phyloP scores from a whole-genome alignment of 352 stramenopile genomes.

The Globisporangium cystogenes region DNA sequence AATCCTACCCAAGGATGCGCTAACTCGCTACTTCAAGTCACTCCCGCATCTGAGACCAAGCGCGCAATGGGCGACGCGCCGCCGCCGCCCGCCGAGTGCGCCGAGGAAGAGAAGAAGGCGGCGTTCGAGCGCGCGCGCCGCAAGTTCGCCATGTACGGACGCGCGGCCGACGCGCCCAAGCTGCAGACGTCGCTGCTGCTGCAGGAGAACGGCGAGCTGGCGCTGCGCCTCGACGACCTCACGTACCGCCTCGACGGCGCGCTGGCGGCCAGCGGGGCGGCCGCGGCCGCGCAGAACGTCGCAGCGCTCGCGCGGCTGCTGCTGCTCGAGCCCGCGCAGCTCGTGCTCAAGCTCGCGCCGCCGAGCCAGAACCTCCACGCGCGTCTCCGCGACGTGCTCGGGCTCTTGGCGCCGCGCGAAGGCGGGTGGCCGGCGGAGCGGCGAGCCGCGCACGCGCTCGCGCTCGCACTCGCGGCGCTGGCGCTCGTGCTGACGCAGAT shows the following conservation, averaged over 20 bases:
- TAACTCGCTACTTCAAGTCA: too few species aligned
- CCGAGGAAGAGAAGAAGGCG: neutral
- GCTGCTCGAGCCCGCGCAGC: constrained; percentile 22
- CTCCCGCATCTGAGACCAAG: neutral
- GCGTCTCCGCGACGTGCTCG: constrained; percentile 30
- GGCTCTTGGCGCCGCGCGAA: constrained; percentile 1
- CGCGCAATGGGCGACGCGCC: neutral
- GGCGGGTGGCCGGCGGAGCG: neutral
- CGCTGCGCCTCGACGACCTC: constrained; percentile 44
- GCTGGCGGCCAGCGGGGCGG: neutral
- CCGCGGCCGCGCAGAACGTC: constrained; percentile 18
- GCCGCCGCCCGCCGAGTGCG: neutral
- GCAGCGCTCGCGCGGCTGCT: constrained; percentile 36
- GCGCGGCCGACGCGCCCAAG: neutral
- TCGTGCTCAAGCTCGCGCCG: constrained; percentile 27
- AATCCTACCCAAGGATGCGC: too few species aligned
- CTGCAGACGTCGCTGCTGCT: constrained; percentile 54
- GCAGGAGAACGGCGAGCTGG: constrained; percentile 50
- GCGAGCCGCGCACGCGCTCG: constrained; percentile 8
- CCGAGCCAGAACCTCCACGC: constrained; percentile 13
- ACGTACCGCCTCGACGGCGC: constrained; percentile 51
- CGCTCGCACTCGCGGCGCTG: constrained; percentile 28
- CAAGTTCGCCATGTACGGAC: constrained; percentile 53
- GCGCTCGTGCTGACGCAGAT: constrained; percentile 29
- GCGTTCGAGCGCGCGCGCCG: constrained; percentile 20